phyloP scores from a whole-genome alignment of 345 rosid genomes.

The Eucalyptus sp. region DNA sequence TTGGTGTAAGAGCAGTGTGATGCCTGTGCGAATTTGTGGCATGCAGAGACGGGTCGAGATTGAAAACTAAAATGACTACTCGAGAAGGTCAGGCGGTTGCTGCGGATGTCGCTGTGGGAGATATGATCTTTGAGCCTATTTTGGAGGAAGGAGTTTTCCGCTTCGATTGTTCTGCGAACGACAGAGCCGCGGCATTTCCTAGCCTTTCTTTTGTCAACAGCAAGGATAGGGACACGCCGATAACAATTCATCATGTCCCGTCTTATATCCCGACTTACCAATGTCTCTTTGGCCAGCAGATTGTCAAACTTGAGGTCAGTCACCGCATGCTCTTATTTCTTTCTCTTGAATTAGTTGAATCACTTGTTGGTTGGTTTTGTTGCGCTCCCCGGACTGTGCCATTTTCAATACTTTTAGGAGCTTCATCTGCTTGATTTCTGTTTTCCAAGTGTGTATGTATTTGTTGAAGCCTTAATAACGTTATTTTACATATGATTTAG shows the following conservation, averaged over 20 bases:
- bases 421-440: not conserved
- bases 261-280: constrained; percentile 34
- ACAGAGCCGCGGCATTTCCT: constrained; percentile 50
- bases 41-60: constrained; percentile 24
- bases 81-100: constrained; percentile 12
- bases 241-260: constrained; percentile 28
- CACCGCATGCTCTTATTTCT: not conserved
- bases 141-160: constrained; percentile 70
- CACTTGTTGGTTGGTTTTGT: not conserved
- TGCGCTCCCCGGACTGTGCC: not conserved
- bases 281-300: constrained; percentile 36
- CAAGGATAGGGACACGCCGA: constrained; percentile 42
- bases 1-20: not conserved
- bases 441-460: not conserved
- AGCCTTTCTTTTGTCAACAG: constrained; percentile 53
- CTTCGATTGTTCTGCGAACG: constrained; percentile 51
- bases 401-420: not conserved
- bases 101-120: constrained; percentile 11
- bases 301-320: constrained; percentile 58
- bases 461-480: not conserved
- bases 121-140: constrained; percentile 64
- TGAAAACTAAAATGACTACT: constrained; percentile 24
- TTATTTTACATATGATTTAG: constrained; percentile 11
- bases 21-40: not conserved
- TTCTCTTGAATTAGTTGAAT: not conserved